Percentiles rank a stretch among this genome's conserved stretches.
phyloP scores from a whole-genome alignment of 345 rosid species.

The Gossypium ekmanianum region DNA sequence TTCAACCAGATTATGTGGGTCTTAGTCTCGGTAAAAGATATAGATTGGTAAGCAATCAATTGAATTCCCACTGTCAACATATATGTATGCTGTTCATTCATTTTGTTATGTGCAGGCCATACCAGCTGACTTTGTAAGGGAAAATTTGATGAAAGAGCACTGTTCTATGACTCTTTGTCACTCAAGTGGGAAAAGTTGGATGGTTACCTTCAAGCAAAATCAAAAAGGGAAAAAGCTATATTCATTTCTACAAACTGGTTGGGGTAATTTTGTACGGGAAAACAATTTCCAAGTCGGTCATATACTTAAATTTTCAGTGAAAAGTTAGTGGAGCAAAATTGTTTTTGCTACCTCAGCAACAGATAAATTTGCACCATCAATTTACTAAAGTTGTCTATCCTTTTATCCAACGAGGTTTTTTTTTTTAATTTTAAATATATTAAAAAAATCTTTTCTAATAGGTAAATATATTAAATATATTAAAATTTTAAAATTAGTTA shows the following conservation, averaged over 20 bases:
- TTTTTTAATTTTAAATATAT: no score
- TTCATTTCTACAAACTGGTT: not conserved
- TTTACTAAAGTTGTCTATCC: fast-evolving
- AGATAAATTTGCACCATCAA: no score
- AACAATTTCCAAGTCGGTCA: not conserved
- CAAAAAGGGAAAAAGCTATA: not conserved
- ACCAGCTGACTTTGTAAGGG: not conserved
- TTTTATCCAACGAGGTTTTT: no score
- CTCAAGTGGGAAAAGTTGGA: constrained; percentile 23
- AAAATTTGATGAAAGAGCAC: not conserved
- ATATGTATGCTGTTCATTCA: not conserved
- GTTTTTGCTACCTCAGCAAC: no score
- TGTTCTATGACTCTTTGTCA: not conserved
- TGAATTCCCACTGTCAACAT: not conserved
- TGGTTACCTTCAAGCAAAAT: not conserved
- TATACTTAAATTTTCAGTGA: no score
- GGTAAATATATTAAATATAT: no score
- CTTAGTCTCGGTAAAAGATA: not conserved
- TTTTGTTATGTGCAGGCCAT: constrained; percentile 10
- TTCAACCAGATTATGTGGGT: constrained; percentile 13
- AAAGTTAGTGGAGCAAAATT: fast-evolving
- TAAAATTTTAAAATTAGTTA: no score
- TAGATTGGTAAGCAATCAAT: not conserved
- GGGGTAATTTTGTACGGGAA: not conserved
- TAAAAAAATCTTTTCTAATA: no score